A percentile compares a stretch with the other conserved stretches of the same genome.
phyloP scores from a whole-genome alignment of 176 grass and related monocot genomes.

The Avena sativa region DNA sequence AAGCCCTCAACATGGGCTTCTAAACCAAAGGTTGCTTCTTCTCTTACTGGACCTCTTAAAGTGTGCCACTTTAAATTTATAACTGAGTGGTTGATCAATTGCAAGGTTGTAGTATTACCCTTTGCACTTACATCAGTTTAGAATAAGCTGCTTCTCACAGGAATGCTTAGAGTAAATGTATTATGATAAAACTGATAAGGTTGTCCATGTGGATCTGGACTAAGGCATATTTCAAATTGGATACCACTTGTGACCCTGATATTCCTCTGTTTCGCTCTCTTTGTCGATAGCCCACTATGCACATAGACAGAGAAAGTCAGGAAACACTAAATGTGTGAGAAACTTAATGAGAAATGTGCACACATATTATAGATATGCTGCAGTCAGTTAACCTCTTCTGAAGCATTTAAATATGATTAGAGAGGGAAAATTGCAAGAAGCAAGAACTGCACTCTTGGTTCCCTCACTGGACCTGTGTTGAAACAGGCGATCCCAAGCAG shows the following conservation, averaged over 20 bases:
- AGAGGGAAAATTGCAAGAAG: background rate
- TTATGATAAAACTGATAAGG: slow-evolving; percentile 17
- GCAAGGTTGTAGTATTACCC: slow-evolving; percentile 9
- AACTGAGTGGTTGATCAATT: background rate
- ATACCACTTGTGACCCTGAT: background rate
- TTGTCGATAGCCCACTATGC: background rate
- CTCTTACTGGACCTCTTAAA: slow-evolving; percentile 16
- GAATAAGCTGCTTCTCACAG: background rate
- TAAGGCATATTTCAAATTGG: background rate
- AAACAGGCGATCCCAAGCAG: background rate
- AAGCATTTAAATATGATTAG: background rate
- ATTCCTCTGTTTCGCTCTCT: background rate
- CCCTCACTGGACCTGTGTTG: background rate
- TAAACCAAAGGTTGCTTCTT: slow-evolving; percentile 77
- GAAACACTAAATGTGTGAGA: background rate
- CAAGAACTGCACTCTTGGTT: background rate
- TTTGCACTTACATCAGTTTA: slow-evolving; percentile 7
- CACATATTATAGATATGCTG: background rate
- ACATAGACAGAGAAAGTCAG: background rate
- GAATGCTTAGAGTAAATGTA: slow-evolving; percentile 16
- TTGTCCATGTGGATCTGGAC: background rate
- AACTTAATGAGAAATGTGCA: slow-evolving; percentile 25
- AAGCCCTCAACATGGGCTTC: slow-evolving; percentile 85
- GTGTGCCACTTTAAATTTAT: background rate
- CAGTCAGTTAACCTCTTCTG: background rate